Conservation (phyloP, 495 filamentous ascomycete genomes). For the Lophiotrema nucula region DNA sequence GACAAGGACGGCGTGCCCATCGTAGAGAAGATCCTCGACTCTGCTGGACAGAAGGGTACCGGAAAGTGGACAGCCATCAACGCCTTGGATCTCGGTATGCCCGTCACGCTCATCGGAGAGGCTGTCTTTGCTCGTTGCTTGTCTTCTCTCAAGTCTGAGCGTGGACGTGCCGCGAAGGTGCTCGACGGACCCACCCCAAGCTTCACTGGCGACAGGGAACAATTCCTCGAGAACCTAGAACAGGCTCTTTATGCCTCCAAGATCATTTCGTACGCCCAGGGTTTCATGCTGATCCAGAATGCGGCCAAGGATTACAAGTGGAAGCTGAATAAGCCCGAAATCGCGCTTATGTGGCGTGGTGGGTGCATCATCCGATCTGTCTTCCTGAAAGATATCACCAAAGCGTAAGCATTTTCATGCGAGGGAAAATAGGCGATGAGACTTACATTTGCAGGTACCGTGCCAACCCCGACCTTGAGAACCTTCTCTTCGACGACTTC, state of each 20-base stretch:
- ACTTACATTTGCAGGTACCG: constrained; percentile 59
- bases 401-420: constrained; percentile 48
- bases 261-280: constrained; percentile 99
- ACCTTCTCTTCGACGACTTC: constrained; percentile 97
- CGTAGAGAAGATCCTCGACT: constrained; percentile 98
- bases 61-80: constrained; percentile 99
- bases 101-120: constrained; percentile 96
- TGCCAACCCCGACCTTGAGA: constrained; percentile 91
- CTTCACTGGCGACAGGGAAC: constrained; percentile 85
- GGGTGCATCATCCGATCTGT: constrained; percentile 99
- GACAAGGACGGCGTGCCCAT: constrained; percentile 78
- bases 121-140: constrained; percentile 93
- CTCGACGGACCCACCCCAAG: constrained; percentile 72
- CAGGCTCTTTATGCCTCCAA: constrained; percentile 98
- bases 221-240: constrained; percentile 94
- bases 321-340: constrained; percentile 99
- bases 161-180: constrained; percentile 73
- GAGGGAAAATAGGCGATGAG: neutral
- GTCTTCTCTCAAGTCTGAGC: constrained; percentile 91
- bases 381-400: constrained; percentile 99
- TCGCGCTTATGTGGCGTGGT: constrained; percentile 99
- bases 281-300: constrained; percentile 99
- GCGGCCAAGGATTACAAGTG: constrained; percentile 92
- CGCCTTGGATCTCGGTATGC: constrained; percentile 97
- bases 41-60: constrained; percentile 98